These are phyloP conservation scores for Phanerodontia chrysosporium DNA, from an alignment of 768 basidiomycete genomes.

Conservation along the genomic window DNA sequence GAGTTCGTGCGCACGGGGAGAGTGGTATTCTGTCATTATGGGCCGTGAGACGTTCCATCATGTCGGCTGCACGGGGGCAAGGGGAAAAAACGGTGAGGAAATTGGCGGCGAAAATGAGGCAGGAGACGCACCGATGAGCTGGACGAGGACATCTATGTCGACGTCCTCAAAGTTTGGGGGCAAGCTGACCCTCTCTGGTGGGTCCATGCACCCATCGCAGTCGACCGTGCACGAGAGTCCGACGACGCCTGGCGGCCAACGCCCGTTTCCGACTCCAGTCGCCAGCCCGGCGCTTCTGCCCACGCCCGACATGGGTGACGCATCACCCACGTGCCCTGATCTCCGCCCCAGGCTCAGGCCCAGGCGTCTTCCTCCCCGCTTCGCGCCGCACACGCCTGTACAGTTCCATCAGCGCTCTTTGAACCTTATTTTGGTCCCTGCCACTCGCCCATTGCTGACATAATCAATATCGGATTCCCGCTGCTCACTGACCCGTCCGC, in stretches of 20 bases:
- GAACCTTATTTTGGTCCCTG: conserved; percentile 46
- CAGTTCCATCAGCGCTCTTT: conserved; percentile 46
- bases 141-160: conserved; percentile 75
- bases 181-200: conserved; percentile 70
- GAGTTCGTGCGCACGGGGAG: conserved; percentile 51
- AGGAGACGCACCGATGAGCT: conserved; percentile 72
- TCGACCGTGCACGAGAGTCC: conserved; percentile 12
- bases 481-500: conserved; percentile 13
- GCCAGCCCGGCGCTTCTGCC: too few species aligned
- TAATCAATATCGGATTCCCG: conserved; percentile 15
- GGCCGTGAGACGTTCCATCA: conserved; percentile 90
- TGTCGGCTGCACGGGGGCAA: conserved; percentile 62
- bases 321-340: background rate
- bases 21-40: conserved; percentile 97
- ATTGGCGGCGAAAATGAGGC: conserved; percentile 1
- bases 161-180: conserved; percentile 83
- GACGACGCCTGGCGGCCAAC: conserved; percentile 11
- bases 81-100: conserved; percentile 12
- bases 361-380: background rate
- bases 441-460: conserved; percentile 15
- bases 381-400: conserved; percentile 37
- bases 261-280: too few species aligned
- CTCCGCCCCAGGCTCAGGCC: conserved; percentile 10
- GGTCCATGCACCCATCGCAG: conserved; percentile 86
- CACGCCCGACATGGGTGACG: background rate